Conservation (phyloP, 2,329 filamentous ascomycete genomes). For the Alternaria gaisen region DNA sequence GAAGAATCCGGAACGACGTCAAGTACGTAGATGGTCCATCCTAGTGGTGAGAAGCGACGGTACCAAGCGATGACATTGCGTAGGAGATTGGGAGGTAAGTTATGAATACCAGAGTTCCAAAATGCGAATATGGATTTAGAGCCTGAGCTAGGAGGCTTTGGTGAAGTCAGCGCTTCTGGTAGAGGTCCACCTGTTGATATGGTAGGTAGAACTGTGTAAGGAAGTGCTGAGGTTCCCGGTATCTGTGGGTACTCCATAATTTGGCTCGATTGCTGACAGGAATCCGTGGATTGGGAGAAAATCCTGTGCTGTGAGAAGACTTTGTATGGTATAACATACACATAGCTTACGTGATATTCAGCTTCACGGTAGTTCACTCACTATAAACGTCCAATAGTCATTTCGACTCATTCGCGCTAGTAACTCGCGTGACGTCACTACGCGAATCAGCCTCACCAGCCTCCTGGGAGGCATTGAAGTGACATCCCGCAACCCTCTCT, state of each 20-base stretch:
- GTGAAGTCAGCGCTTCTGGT: conserved; percentile 18
- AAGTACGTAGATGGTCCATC: conserved; percentile 64
- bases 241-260: not conserved
- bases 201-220: not conserved
- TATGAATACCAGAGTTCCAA: conserved; percentile 62
- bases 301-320: not conserved
- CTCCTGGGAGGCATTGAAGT: not conserved
- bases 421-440: not conserved
- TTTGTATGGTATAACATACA: not conserved
- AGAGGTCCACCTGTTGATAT: conserved; percentile 1
- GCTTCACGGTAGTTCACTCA: not conserved
- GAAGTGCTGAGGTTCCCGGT: not conserved
- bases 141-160: conserved; percentile 49
- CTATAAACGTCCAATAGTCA: not conserved
- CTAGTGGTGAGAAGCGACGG: conserved; percentile 60
- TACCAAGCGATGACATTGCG: conserved; percentile 65
- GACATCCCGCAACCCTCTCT: too few relatives aligned
- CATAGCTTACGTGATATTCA: not conserved
- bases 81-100: conserved; percentile 62
- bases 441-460: not conserved
- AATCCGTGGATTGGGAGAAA: not conserved
- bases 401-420: conserved; percentile 10
- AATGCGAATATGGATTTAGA: conserved; percentile 68
- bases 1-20: conserved; percentile 57
- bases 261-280: not conserved